Conservation (phyloP, 352 stramenopile species). For the Phytopythium montanum region DNA sequence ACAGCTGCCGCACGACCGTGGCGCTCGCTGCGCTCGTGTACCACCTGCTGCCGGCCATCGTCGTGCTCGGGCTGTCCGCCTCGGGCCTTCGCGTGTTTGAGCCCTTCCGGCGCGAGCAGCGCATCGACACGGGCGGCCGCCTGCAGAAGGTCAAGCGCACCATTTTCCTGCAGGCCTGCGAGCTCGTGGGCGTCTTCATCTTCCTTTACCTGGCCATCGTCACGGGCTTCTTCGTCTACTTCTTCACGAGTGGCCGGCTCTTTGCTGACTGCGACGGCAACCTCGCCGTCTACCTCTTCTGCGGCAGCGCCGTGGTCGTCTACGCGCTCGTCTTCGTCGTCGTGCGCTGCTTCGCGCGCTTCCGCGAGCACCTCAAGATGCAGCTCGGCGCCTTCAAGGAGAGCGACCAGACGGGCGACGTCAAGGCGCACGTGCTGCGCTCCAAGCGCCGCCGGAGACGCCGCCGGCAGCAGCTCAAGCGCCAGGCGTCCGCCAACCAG, state of each 20-base stretch:
- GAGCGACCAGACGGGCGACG: slow-evolving; percentile 74
- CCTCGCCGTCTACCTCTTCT: slow-evolving; percentile 44
- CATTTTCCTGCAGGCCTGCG: slow-evolving; percentile 70
- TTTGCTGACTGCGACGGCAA: slow-evolving; percentile 52
- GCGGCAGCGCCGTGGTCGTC: slow-evolving; percentile 32
- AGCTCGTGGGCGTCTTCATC: slow-evolving; percentile 55
- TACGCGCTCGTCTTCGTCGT: slow-evolving; percentile 65
- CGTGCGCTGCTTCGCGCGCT: slow-evolving; percentile 67
- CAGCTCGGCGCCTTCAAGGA: slow-evolving; percentile 80
- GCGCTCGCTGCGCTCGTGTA: slow-evolving; percentile 66
- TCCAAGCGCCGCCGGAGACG: slow-evolving; percentile 50
- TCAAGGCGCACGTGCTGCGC: slow-evolving; percentile 63
- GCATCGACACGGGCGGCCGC: slow-evolving; percentile 47
- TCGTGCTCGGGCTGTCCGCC: slow-evolving; percentile 60
- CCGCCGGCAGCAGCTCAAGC: slow-evolving; percentile 24
- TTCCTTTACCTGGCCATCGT: slow-evolving; percentile 52
- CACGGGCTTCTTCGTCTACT: slow-evolving; percentile 49
- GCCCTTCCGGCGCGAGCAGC: slow-evolving; percentile 63
- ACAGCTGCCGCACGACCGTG: slow-evolving; percentile 42
- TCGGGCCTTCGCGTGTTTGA: slow-evolving; percentile 66
- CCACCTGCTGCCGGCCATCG: slow-evolving; percentile 56
- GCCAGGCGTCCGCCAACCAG: slow-evolving; percentile 4
- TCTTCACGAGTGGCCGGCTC: slow-evolving; percentile 45
- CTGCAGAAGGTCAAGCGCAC: slow-evolving; percentile 81
- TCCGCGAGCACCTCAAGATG: slow-evolving; percentile 85